Conservation (phyloP, 192 early-diverging fungal species). For the Rhizophagus sp. region DNA sequence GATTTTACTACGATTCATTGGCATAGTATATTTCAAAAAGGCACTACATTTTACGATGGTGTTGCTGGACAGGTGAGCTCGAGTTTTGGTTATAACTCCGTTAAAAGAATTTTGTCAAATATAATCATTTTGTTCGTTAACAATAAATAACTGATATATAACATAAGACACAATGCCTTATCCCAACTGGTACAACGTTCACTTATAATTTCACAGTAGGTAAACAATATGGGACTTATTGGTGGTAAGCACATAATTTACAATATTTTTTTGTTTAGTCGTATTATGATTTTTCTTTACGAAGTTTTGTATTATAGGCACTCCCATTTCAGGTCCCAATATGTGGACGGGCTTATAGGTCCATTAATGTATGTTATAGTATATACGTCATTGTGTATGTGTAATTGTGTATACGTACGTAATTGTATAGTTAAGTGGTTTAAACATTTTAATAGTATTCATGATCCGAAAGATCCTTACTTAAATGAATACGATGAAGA, state of each 20-base stretch:
- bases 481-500: slow-evolving; percentile 57
- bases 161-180: slow-evolving; percentile 64
- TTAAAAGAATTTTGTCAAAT: no score
- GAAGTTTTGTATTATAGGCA: slow-evolving; percentile 34
- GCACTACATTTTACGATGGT: slow-evolving; percentile 72
- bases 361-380: slow-evolving; percentile 47
- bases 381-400: neutral
- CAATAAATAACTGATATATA: neutral
- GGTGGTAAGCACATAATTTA: neutral
- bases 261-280: no score
- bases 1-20: slow-evolving; percentile 41
- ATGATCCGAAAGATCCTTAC: slow-evolving; percentile 46
- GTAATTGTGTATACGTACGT: neutral
- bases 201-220: neutral
- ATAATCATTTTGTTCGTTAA: no score
- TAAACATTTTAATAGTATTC: slow-evolving; percentile 29
- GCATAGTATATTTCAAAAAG: slow-evolving; percentile 82
- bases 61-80: slow-evolving; percentile 44
- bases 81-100: no score
- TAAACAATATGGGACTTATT: neutral
- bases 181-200: neutral
- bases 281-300: no score
- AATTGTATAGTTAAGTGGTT: neutral
- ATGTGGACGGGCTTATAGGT: slow-evolving; percentile 70
- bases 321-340: slow-evolving; percentile 57